Conservation (phyloP, 2,329 filamentous ascomycete genomes). For the Cercospora sp. region DNA sequence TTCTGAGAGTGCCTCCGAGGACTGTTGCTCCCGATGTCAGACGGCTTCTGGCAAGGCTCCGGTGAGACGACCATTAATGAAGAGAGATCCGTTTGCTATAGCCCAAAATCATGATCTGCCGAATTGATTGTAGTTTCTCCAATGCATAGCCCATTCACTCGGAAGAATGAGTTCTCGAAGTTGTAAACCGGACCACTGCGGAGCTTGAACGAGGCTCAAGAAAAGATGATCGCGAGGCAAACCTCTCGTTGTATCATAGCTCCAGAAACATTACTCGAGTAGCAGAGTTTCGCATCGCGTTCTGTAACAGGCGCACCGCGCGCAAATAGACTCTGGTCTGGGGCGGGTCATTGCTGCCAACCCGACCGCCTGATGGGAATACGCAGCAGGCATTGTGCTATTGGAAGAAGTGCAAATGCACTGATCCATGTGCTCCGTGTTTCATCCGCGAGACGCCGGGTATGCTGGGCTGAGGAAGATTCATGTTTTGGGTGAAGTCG, state of each 20-base stretch:
- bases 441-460: constrained; percentile 2
- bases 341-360: constrained; percentile 2
- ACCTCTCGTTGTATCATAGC: constrained; percentile 8
- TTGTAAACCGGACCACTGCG: background rate
- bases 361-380: background rate
- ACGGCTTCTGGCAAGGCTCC: constrained; percentile 7
- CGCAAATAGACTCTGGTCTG: constrained; percentile 1
- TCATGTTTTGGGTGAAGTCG: background rate
- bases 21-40: background rate
- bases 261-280: constrained; percentile 10
- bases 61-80: constrained; percentile 4
- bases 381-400: background rate
- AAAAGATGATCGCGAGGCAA: background rate
- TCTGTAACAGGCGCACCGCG: constrained; percentile 7
- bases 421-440: constrained; percentile 1
- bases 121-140: background rate
- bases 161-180: background rate
- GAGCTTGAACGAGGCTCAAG: background rate
- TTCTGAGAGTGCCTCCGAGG: constrained; percentile 1
- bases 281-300: constrained; percentile 12
- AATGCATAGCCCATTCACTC: constrained; percentile 2
- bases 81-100: background rate
- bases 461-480: constrained; percentile 5
- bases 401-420: background rate
- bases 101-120: background rate